Evolutionary conservation across 139 green algal genomes (phyloP).

Genomic region (Chlamydomonas schloesseri): DNA sequence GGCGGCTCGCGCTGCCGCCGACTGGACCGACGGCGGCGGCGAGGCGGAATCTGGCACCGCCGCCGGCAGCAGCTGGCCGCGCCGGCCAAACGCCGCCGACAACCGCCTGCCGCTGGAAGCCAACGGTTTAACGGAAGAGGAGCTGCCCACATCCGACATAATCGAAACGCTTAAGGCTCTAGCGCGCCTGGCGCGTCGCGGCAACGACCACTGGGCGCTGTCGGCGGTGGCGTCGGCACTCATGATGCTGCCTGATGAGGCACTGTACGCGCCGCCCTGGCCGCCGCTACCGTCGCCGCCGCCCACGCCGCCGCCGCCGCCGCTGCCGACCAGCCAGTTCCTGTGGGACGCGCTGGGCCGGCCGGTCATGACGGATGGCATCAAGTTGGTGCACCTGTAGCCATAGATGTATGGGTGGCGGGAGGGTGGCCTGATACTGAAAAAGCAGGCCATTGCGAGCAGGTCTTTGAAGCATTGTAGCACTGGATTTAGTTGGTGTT

Average conservation of each 20-base stretch:
- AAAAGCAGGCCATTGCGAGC: too few relatives aligned
- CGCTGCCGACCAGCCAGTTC: slow-evolving; percentile 59
- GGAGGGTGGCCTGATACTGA: too few relatives aligned
- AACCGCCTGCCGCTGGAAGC: neutral
- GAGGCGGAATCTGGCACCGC: too few relatives aligned
- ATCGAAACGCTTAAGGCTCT: slow-evolving; percentile 27
- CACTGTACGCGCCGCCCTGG: slow-evolving; percentile 44
- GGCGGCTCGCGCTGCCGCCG: neutral
- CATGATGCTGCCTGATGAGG: slow-evolving; percentile 41
- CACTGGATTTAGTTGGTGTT: too few relatives aligned
- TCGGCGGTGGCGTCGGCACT: slow-evolving; percentile 26
- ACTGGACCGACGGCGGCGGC: neutral
- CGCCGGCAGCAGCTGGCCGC: neutral
- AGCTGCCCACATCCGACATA: neutral
- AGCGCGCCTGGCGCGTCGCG: neutral
- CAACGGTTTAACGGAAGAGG: neutral
- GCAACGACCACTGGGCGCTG: neutral
- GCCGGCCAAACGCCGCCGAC: neutral
- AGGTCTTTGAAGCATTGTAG: too few relatives aligned
- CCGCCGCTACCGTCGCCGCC: slow-evolving; percentile 58
- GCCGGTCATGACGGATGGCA: slow-evolving; percentile 60
- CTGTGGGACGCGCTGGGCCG: slow-evolving; percentile 60
- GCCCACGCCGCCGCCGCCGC: slow-evolving; percentile 56
- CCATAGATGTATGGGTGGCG: too few relatives aligned
- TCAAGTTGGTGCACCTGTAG: slow-evolving; percentile 42